Evolutionary conservation across 2,329 filamentous ascomycete genomes (phyloP).

Genomic region (Apiospora arundinis): DNA sequence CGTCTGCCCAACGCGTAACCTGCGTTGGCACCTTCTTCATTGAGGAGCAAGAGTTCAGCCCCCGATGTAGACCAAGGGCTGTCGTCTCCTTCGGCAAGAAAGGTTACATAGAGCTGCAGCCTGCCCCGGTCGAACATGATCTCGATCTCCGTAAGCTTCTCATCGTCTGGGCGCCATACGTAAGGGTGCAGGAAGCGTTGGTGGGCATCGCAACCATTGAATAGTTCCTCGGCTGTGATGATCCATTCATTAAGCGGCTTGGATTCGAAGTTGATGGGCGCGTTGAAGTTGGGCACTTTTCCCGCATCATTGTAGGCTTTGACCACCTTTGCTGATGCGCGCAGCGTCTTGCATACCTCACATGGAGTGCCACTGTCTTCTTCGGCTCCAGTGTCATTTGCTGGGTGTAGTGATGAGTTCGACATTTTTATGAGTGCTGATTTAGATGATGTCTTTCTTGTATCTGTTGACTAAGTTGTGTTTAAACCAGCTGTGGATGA

Average conservation of each 20-base stretch:
- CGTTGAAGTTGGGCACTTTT: not conserved
- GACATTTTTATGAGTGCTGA: not conserved
- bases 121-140: not conserved
- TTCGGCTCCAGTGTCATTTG: fast-evolving
- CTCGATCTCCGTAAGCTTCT: not conserved
- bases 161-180: not conserved
- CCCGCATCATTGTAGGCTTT: not conserved
- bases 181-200: not conserved
- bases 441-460: no score
- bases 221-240: not conserved
- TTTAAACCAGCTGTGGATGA: no score
- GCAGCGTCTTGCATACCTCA: not conserved
- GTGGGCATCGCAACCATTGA: not conserved
- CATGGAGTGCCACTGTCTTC: not conserved
- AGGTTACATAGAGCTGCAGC: not conserved
- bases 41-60: not conserved
- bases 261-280: not conserved
- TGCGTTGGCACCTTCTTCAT: not conserved
- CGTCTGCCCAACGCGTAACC: not conserved
- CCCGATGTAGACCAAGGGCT: not conserved
- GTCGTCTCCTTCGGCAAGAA: not conserved
- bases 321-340: not conserved
- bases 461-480: no score
- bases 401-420: not conserved
- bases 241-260: not conserved